Percentiles rank a stretch among this genome's conserved stretches.
Evolutionary conservation across 2,329 filamentous ascomycete genomes (phyloP).

Genomic region (Aspergillus sclerotialis): DNA sequence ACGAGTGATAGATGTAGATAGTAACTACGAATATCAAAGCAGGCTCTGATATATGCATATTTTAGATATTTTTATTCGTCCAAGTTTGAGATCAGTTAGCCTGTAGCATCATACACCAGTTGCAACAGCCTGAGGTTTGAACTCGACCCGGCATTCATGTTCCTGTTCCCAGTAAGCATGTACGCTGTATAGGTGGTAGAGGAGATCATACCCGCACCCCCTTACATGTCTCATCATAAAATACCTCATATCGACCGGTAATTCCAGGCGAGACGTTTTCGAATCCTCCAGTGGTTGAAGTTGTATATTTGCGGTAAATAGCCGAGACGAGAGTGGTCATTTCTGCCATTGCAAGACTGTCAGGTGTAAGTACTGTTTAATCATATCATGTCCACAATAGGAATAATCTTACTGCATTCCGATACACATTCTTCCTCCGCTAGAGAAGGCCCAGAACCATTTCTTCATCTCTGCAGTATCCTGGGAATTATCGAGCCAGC

Average conservation of each 20-base stretch:
- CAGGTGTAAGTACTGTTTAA: background rate
- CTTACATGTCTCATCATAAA: slow-evolving; percentile 17
- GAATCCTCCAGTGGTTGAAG: slow-evolving; percentile 18
- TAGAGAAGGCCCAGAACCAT: slow-evolving; percentile 35
- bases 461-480: slow-evolving; percentile 23
- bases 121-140: too few relatives aligned
- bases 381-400: background rate
- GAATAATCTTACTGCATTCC: slow-evolving; percentile 23
- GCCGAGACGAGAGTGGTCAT: slow-evolving; percentile 43
- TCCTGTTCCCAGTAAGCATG: background rate
- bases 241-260: slow-evolving; percentile 24
- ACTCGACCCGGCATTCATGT: slow-evolving; percentile 1
- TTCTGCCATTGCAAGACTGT: slow-evolving; percentile 45
- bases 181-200: background rate
- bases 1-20: too few relatives aligned
- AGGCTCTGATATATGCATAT: too few relatives aligned
- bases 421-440: slow-evolving; percentile 36
- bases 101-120: too few relatives aligned
- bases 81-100: too few relatives aligned
- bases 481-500: slow-evolving; percentile 18
- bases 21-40: too few relatives aligned
- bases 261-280: slow-evolving; percentile 17
- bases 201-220: background rate
- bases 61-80: too few relatives aligned
- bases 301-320: slow-evolving; percentile 40